These are phyloP conservation scores for Suhomyces taliae DNA, from an alignment of 1,139 yeast species.

Conservation along the genomic window DNA sequence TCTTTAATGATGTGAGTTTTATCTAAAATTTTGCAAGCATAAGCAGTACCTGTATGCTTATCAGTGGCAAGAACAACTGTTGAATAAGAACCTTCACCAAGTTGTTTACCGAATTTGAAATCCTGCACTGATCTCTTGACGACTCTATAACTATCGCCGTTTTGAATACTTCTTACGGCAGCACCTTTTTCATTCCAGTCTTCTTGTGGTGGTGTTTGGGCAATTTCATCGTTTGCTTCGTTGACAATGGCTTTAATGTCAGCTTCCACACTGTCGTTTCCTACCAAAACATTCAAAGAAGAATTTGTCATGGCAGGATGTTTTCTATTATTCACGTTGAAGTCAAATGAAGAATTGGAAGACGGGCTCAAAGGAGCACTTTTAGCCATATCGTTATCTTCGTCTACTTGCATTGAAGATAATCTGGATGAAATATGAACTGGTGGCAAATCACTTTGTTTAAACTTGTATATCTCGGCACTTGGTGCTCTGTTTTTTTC, in stretches of 20 bases:
- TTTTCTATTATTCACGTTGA: slow-evolving; percentile 6
- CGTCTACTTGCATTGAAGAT: slow-evolving; percentile 24
- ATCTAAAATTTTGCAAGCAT: slow-evolving; percentile 89
- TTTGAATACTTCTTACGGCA: slow-evolving; percentile 29
- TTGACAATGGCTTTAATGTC: slow-evolving; percentile 7
- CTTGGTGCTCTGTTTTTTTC: slow-evolving; percentile 15
- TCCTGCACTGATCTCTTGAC: slow-evolving; percentile 72
- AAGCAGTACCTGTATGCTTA: slow-evolving; percentile 65
- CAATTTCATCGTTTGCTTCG: slow-evolving; percentile 12
- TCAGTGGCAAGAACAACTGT: slow-evolving; percentile 89
- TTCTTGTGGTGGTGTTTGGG: slow-evolving; percentile 7
- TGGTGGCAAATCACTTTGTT: slow-evolving; percentile 13
- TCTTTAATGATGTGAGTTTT: slow-evolving; percentile 94
- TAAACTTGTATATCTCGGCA: slow-evolving; percentile 7
- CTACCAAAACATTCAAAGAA: slow-evolving; percentile 40
- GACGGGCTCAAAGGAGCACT: slow-evolving; percentile 28
- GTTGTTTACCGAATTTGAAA: slow-evolving; percentile 79
- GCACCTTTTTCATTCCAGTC: slow-evolving; percentile 41
- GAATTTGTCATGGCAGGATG: slow-evolving; percentile 31
- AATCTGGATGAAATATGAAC: slow-evolving; percentile 34
- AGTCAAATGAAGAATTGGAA: slow-evolving; percentile 14
- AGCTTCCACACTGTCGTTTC: slow-evolving; percentile 21
- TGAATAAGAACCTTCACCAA: slow-evolving; percentile 97
- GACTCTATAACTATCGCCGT: slow-evolving; percentile 20
- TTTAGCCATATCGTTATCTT: slow-evolving; percentile 16